Evolutionary conservation across 139 green algal genomes (phyloP).

Genomic region (Coelastrella sp.): DNA sequence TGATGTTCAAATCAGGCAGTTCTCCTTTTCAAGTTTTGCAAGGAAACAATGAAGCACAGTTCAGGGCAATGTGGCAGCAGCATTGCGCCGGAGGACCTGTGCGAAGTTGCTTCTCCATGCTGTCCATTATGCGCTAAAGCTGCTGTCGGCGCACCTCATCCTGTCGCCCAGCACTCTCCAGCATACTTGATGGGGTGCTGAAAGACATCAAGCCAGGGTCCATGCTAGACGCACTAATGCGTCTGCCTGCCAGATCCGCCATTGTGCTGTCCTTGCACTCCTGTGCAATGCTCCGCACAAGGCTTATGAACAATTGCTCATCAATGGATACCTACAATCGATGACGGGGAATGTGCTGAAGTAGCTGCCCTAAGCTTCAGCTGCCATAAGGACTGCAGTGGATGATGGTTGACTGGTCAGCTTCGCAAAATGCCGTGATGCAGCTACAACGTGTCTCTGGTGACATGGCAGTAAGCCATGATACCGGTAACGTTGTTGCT

Average conservation of each 20-base stretch:
- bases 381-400: no score
- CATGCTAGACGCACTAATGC: neutral
- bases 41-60: neutral
- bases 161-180: slow-evolving; percentile 46
- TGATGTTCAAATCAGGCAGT: neutral
- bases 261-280: neutral
- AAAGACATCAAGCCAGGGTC: slow-evolving; percentile 8
- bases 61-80: neutral
- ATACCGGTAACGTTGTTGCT: no score
- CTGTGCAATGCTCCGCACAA: no score
- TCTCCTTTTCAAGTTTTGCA: neutral
- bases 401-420: no score
- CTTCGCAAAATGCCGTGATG: no score
- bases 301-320: no score
- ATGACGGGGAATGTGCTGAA: no score
- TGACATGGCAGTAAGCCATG: no score
- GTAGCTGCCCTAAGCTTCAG: no score
- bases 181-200: slow-evolving; percentile 24
- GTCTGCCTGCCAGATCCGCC: neutral
- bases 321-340: no score
- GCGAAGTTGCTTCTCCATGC: neutral
- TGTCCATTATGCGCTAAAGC: no score
- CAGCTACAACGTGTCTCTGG: neutral
- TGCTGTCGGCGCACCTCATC: slow-evolving; percentile 34
- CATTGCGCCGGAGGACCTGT: neutral